Base-by-base conservation (phyloP, 305 asterid genomes). In the Striga hermonthica region DNA sequence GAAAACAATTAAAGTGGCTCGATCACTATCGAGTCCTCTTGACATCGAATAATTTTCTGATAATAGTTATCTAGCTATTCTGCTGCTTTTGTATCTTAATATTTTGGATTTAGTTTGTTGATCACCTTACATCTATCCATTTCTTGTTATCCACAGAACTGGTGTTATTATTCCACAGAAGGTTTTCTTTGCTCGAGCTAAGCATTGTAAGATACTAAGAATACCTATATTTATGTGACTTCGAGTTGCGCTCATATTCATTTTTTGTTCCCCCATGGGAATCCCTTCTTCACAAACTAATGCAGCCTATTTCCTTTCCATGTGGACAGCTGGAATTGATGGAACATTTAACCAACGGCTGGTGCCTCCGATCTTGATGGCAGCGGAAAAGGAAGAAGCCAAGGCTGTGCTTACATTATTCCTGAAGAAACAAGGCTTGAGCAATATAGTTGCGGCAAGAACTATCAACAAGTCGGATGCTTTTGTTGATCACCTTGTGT, bases 371-470 rank as follows among this genome's bases (percentile, higher is more conserved):
- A 80, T 77, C 76, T 80, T 92, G 79, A 71, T 92, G 77, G 89
- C 87, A 64, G 93, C 97, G n/a, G 97, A 89, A 78, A 92, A 84
- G 79, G 98, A 92, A 76, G 98, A 92, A 83, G 89, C 97, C 73
- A 92, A 92, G 79, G 97, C 97, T 16, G 88, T 89, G 12, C 69
- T 89, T 65, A 87, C 90, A 49, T 81, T 92, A 75, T 92, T 89
- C 78, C 67, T 92, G 78, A 92, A 84, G 81, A 89, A 84, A 73
- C 93, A 85, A 69, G 96, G 98, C 28, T 76, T 87, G 73, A 89
- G 87, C 82, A 87, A 77, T 69, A 80, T 88, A 14, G 68, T 65
- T 65, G 95, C 97, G 10, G 82, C 86, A 63, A 82, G 93, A 76
- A 76, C 74, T 77, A 81, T 85, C 75, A 89, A 92, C 74, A 87